These are phyloP conservation scores for Brassica balearica DNA, from an alignment of 441 rosid genomes.

Conservation along the genomic window DNA sequence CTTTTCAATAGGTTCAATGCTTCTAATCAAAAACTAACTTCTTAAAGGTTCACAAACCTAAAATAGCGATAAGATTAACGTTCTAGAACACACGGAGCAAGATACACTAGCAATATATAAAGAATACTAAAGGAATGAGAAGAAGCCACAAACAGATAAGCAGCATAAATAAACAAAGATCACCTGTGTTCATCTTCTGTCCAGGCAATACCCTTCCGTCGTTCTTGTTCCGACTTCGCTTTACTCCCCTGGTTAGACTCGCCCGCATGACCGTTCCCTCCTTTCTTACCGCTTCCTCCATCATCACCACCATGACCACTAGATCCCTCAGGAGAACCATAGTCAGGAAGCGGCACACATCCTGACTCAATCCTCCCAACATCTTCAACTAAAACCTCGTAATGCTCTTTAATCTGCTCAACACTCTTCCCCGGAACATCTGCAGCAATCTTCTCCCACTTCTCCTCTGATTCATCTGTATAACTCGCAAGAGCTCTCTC, in stretches of 20 bases:
- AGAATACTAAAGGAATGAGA: neutral
- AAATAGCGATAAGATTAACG: too few species aligned
- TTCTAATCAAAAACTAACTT: conserved; percentile 12
- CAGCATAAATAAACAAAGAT: conserved; percentile 9
- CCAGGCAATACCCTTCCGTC: conserved; percentile 98
- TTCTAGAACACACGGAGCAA: too few species aligned
- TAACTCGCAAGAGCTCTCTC: conserved; percentile 88
- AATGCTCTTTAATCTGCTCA: conserved; percentile 87
- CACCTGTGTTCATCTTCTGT: conserved; percentile 99
- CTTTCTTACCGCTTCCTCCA: neutral
- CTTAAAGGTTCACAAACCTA: neutral
- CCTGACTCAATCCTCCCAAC: conserved; percentile 84
- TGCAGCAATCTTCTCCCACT: conserved; percentile 87
- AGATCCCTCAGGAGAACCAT: conserved; percentile 69
- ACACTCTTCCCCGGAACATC: conserved; percentile 84
- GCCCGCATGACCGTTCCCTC: conserved; percentile 60
- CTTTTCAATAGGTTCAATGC: too few species aligned
- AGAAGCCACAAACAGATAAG: neutral
- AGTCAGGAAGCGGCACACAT: conserved; percentile 79
- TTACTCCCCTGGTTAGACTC: conserved; percentile 81
- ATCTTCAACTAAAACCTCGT: conserved; percentile 85
- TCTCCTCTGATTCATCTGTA: conserved; percentile 66
- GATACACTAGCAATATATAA: too few species aligned
- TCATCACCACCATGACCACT: neutral
- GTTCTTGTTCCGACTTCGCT: conserved; percentile 93